phyloP scores from a whole-genome alignment of 2,329 filamentous ascomycete species.

The Furcasterigmium sp. region DNA sequence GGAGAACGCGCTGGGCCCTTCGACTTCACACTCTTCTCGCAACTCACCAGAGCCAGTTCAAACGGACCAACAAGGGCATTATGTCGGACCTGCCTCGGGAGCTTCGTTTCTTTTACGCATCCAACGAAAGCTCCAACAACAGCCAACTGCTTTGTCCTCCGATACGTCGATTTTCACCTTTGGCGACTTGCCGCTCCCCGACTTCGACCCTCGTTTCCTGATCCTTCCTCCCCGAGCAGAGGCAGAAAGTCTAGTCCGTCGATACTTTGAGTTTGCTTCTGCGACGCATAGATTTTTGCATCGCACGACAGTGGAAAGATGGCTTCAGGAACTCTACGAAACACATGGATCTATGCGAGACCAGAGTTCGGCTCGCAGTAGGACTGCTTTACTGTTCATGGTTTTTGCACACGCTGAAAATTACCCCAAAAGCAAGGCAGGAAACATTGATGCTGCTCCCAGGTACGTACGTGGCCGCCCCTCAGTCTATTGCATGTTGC shows the following conservation, averaged over 20 bases:
- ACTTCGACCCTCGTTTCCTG: constrained; percentile 27
- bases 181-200: constrained; percentile 42
- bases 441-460: constrained; percentile 11
- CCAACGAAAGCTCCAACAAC: constrained; percentile 33
- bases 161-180: constrained; percentile 42
- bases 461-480: constrained; percentile 3
- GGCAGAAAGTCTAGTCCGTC: constrained; percentile 30
- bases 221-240: constrained; percentile 32
- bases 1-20: background rate
- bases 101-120: constrained; percentile 20
- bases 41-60: constrained; percentile 21
- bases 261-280: constrained; percentile 52
- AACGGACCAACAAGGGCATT: constrained; percentile 22
- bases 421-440: constrained; percentile 23
- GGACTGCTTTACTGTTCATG: constrained; percentile 42
- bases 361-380: constrained; percentile 13
- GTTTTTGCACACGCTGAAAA: constrained; percentile 44
- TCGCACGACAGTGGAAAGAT: constrained; percentile 40
- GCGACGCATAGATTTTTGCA: constrained; percentile 52
- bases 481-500: too few relatives aligned
- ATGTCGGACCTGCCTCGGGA: constrained; percentile 23
- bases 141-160: constrained; percentile 26
- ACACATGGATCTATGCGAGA: constrained; percentile 21
- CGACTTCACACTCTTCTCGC: background rate
- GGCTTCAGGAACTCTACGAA: constrained; percentile 36